Conservation (phyloP, 257 asterid species). For the Solanum clarkiae region DNA sequence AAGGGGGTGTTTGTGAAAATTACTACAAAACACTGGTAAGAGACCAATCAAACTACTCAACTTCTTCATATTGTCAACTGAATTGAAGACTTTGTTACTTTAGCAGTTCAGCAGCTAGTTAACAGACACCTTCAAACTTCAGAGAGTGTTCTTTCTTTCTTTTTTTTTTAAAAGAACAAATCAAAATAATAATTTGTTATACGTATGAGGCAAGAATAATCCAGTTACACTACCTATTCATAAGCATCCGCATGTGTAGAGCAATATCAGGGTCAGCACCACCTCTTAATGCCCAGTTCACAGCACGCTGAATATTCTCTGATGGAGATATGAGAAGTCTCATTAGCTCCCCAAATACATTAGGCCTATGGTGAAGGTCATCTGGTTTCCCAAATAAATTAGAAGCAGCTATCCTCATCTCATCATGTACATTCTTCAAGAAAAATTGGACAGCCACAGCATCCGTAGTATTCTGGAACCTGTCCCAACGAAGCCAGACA, state of each 20-base stretch:
- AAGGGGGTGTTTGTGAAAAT: not conserved
- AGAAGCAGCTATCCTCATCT: conserved; percentile 72
- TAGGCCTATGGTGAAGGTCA: conserved; percentile 61
- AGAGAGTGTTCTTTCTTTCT: not conserved
- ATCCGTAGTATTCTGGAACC: conserved; percentile 97
- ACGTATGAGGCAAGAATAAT: not conserved
- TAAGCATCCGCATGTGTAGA: conserved; percentile 97
- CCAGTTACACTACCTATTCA: conserved; percentile 50
- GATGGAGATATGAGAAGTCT: conserved; percentile 78
- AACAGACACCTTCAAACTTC: not conserved
- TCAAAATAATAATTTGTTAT: not conserved
- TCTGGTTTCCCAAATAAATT: conserved; percentile 69
- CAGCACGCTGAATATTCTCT: conserved; percentile 19
- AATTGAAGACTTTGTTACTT: not conserved
- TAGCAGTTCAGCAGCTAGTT: not conserved
- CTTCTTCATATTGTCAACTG: not conserved
- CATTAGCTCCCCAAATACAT: conserved; percentile 96
- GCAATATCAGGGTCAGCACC: conserved; percentile 77
- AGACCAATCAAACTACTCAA: not conserved
- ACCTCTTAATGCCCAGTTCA: conserved; percentile 63
- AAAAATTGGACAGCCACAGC: conserved; percentile 94
- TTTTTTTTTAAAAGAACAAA: not conserved
- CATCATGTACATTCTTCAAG: conserved; percentile 65
- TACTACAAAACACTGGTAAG: not conserved
- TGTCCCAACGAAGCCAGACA: conserved; percentile 10